phyloP scores from a whole-genome alignment of 371 early-diverging fungal species.

The Mortierella sp. region DNA sequence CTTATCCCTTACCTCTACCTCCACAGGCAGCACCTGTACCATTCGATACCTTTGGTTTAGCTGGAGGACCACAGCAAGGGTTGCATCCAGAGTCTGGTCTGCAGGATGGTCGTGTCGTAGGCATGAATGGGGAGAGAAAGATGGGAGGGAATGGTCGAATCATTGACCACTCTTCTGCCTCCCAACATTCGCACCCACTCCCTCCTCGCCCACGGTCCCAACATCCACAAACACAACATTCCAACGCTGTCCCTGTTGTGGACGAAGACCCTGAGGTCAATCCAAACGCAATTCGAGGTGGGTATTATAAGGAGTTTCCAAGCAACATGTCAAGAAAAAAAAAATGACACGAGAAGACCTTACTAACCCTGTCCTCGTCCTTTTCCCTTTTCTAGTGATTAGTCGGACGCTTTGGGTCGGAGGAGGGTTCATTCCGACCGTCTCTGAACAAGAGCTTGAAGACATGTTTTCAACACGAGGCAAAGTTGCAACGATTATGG shows the following conservation, averaged over 20 bases:
- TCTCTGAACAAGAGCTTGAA: constrained; percentile 57
- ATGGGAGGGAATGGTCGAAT: background rate
- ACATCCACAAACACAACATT: background rate
- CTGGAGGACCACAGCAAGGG: background rate
- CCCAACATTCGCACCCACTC: background rate
- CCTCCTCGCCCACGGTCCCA: background rate
- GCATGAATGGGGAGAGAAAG: background rate
- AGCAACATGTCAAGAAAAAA: background rate
- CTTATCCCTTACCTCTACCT: too few relatives aligned
- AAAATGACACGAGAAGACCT: background rate
- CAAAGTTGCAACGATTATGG: constrained; percentile 63
- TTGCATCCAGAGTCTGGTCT: background rate
- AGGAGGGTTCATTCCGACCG: constrained; percentile 55
- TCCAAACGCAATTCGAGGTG: constrained; percentile 51
- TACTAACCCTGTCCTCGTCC: background rate
- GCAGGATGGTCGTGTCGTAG: background rate
- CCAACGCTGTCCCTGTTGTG: constrained; percentile 4
- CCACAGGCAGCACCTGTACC: too few relatives aligned
- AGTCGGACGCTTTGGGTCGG: constrained; percentile 70
- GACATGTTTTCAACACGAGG: constrained; percentile 57
- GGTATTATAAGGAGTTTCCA: too few relatives aligned
- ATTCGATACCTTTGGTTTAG: too few relatives aligned
- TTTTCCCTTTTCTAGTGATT: constrained; percentile 50
- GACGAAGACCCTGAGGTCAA: constrained; percentile 39
- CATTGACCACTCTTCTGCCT: background rate